Evolutionary conservation across 2,329 filamentous ascomycete species (phyloP), one percentile per base, ranked within the genome.

Genomic region (Alternaria arbusti): DNA sequence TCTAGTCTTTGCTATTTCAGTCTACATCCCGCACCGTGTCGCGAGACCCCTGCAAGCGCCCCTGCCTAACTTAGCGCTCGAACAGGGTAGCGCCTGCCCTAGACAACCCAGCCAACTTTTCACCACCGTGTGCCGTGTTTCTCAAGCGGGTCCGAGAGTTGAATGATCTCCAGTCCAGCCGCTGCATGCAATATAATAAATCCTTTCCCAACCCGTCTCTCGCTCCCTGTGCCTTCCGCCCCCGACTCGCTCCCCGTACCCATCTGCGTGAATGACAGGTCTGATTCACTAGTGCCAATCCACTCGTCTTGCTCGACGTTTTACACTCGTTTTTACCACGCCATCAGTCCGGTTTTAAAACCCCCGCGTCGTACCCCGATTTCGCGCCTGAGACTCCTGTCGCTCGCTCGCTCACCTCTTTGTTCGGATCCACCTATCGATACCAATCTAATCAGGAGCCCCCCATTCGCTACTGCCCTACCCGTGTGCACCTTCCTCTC

Each of bases 1-100:
- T 78, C 75, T 78, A 78, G 62, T 26, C 61, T 70, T 63, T 74
- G 36, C 36, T 78, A 78, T 77, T 77, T 69, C 59, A 68, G 66
- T 11, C 10, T 50, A 58, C 61, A 59, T 66, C 67, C 64, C 71
- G 68, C 71, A 70, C 67, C 70, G 72, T 68, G 50, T 54, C 64
- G 68, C 70, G 56, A 61, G 62, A 57, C 57, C 57, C 17, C 61
- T 63, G 46, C 65, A 52, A 46, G 58, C 58, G 58, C 54, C 62
- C 32, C 47, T 60, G 44, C 57, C 40, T 22, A 17, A 22, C 36
- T 22, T 25, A 23, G 28, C 43, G 36, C 45, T 64, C 64, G 57
- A 57, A 45, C 57, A 65, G 64, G 63, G 70, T 67, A 70, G 74
- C 72, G 73, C 70, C 59, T 49, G 30, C 46, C 12, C 54, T 40